Percentiles rank a stretch among this genome's conserved stretches.
phyloP scores from a whole-genome alignment of 2,329 filamentous ascomycete species.

The Chaetomium sp. region DNA sequence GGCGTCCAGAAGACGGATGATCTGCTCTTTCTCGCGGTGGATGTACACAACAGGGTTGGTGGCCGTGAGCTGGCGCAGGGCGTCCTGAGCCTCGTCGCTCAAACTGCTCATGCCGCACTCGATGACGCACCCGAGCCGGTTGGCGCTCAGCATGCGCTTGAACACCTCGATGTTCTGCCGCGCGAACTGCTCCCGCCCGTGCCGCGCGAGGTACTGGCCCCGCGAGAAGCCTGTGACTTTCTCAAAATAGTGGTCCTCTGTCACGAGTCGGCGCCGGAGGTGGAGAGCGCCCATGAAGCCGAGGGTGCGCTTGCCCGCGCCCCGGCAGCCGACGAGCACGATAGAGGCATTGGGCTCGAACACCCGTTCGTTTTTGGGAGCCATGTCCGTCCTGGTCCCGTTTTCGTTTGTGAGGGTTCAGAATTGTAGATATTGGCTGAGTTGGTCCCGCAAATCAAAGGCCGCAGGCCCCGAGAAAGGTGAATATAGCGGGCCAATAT shows the following conservation, averaged over 20 bases:
- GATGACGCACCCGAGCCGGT: slow-evolving; percentile 58
- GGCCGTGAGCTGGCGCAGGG: slow-evolving; percentile 53
- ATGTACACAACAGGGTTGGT: slow-evolving; percentile 66
- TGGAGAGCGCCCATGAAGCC: slow-evolving; percentile 66
- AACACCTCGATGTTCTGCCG: slow-evolving; percentile 56
- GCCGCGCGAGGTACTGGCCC: slow-evolving; percentile 52
- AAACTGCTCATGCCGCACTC: slow-evolving; percentile 61
- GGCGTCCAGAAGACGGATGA: slow-evolving; percentile 50
- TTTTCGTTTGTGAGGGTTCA: no score
- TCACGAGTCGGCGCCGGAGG: slow-evolving; percentile 59
- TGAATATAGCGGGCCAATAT: no score
- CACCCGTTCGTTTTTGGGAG: slow-evolving; percentile 33
- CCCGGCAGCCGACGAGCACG: slow-evolving; percentile 63
- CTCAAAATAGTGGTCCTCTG: slow-evolving; percentile 61
- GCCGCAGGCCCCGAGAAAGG: no score
- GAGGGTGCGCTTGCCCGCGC: slow-evolving; percentile 65
- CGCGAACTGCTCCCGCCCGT: slow-evolving; percentile 57
- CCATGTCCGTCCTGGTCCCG: slow-evolving; percentile 9
- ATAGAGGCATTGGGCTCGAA: slow-evolving; percentile 60
- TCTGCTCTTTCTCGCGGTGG: slow-evolving; percentile 56
- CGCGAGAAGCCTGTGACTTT: slow-evolving; percentile 56
- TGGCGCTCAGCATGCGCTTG: slow-evolving; percentile 51
- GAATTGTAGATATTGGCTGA: no score
- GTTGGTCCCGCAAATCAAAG: no score
- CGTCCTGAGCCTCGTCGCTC: slow-evolving; percentile 50